Evolutionary conservation across 2,329 filamentous ascomycete genomes (phyloP).

Genomic region (Colletotrichum endophyticum): DNA sequence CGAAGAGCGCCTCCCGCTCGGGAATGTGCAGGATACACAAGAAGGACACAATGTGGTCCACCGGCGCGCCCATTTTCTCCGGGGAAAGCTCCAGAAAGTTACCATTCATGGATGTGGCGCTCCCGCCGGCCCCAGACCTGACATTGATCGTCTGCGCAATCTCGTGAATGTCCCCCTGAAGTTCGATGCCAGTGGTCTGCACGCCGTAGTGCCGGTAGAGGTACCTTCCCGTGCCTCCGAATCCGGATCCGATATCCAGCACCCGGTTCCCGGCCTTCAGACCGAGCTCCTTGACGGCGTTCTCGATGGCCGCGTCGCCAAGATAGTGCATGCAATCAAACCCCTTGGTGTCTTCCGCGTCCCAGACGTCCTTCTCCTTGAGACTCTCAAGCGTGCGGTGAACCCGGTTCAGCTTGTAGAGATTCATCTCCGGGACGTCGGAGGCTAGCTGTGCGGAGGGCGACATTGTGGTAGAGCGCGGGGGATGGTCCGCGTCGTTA

Average conservation of each 20-base stretch:
- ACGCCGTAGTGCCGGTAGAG: slow-evolving; percentile 18
- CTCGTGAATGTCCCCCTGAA: slow-evolving; percentile 24
- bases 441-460: neutral
- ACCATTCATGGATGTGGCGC: slow-evolving; percentile 19
- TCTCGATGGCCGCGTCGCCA: slow-evolving; percentile 22
- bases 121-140: neutral
- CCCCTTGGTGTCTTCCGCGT: slow-evolving; percentile 19
- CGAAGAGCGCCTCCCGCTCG: slow-evolving; percentile 16
- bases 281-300: slow-evolving; percentile 14
- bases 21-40: slow-evolving; percentile 26
- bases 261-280: slow-evolving; percentile 18
- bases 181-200: slow-evolving; percentile 22
- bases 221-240: slow-evolving; percentile 25
- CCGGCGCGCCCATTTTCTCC: neutral
- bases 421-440: slow-evolving; percentile 17
- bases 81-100: slow-evolving; percentile 18
- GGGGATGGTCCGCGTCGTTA: neutral
- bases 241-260: slow-evolving; percentile 25
- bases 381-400: slow-evolving; percentile 2
- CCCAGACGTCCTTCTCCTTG: slow-evolving; percentile 19
- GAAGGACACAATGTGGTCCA: slow-evolving; percentile 25
- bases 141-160: slow-evolving; percentile 22
- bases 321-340: slow-evolving; percentile 30
- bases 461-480: neutral
- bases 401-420: slow-evolving; percentile 14